Evolutionary conservation across 129 eudicot species (phyloP), one percentile per base, ranked within the genome.

Genomic region (Tagetes erecta): DNA sequence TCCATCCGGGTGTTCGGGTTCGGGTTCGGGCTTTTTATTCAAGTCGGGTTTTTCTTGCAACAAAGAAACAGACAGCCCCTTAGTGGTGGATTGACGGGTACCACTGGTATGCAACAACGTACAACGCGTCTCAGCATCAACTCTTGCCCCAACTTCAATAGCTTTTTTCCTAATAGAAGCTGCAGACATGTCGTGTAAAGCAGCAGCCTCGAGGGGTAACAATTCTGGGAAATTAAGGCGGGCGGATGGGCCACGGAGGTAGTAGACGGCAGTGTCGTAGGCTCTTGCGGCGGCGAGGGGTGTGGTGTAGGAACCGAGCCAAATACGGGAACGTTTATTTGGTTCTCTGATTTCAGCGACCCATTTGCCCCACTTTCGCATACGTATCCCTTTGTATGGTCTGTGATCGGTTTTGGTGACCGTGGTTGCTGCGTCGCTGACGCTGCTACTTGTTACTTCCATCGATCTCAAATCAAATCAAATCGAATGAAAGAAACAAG

Each of bases 341-440:
- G 91, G 91, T 77, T 86, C 91, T 5, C 91, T 35, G 36, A 86
- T 86, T 34, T 86, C 91, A 6, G 91, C 91, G 31, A 86, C 90
- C 90, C 90, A 86, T 63, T 86, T 86, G 59, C 90, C 90, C 90
- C 90, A 86, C 79, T 86, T 86, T 46, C 91, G 82, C 91, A 86
- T 86, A 56, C 91, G 81, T 14, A 86, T 86, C 50, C 88, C 91
- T 60, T 81, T 86, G 80, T 86, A 86, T 0, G 80, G 82, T 73
- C 77, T 75, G 63, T 82, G 76, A 34, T 74, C 77, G 76, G 46
- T 45, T 70, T 82, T 76, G 51, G 52, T 82, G 46, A 71, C 68
- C 3, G 46, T 20, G 20, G 70, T 56, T 34, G 75, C 60, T 3
- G 73, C 1, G 34, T 67, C 42, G 68, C 1, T 49, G 50, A 31